Evolutionary conservation across 2,329 filamentous ascomycete species (phyloP).

Genomic region (Paramyrothecium roridum): DNA sequence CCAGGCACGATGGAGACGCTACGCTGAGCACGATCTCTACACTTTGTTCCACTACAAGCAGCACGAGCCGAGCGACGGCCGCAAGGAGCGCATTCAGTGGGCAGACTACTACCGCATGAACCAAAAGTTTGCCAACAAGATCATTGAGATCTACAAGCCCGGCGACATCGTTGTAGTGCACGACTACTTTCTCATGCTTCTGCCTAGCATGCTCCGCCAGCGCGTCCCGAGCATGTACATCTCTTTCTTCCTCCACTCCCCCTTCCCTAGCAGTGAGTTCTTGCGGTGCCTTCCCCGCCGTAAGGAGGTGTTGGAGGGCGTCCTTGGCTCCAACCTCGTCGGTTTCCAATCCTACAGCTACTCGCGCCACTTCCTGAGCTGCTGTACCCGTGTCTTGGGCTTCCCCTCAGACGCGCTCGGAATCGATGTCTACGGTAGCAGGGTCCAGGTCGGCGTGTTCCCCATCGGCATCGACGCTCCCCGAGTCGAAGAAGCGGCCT

Average conservation of each 20-base stretch:
- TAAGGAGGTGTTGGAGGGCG: constrained; percentile 86
- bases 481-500: constrained; percentile 73
- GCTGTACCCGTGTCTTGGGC: constrained; percentile 86
- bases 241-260: constrained; percentile 89
- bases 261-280: constrained; percentile 95
- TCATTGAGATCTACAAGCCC: constrained; percentile 84
- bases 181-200: constrained; percentile 88
- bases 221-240: constrained; percentile 87
- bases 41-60: constrained; percentile 96
- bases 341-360: constrained; percentile 97
- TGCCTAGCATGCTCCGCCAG: constrained; percentile 86
- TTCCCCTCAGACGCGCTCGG: constrained; percentile 83
- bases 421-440: constrained; percentile 83
- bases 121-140: constrained; percentile 84
- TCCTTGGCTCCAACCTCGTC: constrained; percentile 87
- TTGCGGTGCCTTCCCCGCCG: constrained; percentile 82
- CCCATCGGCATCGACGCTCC: constrained; percentile 92
- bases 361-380: constrained; percentile 90
- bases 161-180: constrained; percentile 92
- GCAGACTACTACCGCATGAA: constrained; percentile 92
- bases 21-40: constrained; percentile 88
- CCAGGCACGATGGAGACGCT: constrained; percentile 82
- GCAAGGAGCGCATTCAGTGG: constrained; percentile 80
- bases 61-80: constrained; percentile 83
- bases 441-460: constrained; percentile 89